Percentiles rank a stretch among this genome's conserved stretches.
phyloP scores from a whole-genome alignment of 2,329 filamentous ascomycete genomes.

The Sphaerulina musiva region DNA sequence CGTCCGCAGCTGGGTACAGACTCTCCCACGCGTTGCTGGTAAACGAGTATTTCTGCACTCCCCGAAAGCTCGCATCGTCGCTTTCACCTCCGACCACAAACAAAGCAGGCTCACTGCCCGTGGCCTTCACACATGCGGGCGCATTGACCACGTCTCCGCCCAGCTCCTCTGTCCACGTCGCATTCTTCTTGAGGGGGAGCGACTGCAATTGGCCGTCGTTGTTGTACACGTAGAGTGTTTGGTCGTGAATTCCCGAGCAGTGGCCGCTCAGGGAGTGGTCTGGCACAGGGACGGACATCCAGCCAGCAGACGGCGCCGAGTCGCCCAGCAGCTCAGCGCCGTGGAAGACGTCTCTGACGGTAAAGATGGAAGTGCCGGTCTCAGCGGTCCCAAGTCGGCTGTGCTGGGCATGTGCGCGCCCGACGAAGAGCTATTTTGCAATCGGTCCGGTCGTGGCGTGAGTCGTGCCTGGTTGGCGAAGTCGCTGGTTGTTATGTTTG shows the following conservation, averaged over 20 bases:
- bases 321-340: slow-evolving; percentile 19
- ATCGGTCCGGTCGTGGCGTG: neutral
- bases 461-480: neutral
- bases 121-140: slow-evolving; percentile 68
- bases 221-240: slow-evolving; percentile 80
- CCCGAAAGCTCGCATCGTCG: slow-evolving; percentile 57
- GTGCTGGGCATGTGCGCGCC: slow-evolving; percentile 17
- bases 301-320: slow-evolving; percentile 16
- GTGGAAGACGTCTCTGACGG: neutral
- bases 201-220: slow-evolving; percentile 63
- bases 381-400: slow-evolving; percentile 3
- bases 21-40: slow-evolving; percentile 53
- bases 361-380: slow-evolving; percentile 1
- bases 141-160: slow-evolving; percentile 66
- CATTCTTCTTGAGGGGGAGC: slow-evolving; percentile 60
- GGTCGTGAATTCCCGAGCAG: slow-evolving; percentile 74
- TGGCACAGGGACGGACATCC: slow-evolving; percentile 68
- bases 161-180: slow-evolving; percentile 61
- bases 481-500: neutral
- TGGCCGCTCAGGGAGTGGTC: slow-evolving; percentile 63
- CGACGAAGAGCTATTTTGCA: slow-evolving; percentile 1
- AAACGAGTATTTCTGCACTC: slow-evolving; percentile 65
- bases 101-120: slow-evolving; percentile 57
- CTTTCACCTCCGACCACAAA: slow-evolving; percentile 73
- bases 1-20: slow-evolving; percentile 43